Evolutionary conservation across 2,329 filamentous ascomycete species (phyloP).

Genomic region (Ilyonectria destructans): DNA sequence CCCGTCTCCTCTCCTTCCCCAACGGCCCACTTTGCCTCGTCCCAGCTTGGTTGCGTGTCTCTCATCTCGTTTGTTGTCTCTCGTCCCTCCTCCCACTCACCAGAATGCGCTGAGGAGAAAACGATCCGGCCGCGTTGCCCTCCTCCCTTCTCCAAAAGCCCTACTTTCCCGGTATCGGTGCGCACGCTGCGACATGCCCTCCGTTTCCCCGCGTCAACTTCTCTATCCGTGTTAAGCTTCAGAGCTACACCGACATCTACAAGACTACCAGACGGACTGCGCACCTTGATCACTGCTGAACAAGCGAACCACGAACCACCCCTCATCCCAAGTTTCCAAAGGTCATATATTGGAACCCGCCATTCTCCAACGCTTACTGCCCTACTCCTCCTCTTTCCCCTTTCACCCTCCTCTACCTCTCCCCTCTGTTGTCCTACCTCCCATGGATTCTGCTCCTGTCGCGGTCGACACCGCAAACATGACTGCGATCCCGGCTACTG

Average conservation of each 20-base stretch:
- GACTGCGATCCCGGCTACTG: conserved; percentile 32
- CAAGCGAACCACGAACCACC: conserved; percentile 19
- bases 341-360: conserved; percentile 17
- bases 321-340: conserved; percentile 25
- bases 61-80: conserved; percentile 10
- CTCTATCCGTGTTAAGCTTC: conserved; percentile 3
- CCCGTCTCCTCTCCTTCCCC: conserved; percentile 24
- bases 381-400: not conserved
- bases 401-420: not conserved
- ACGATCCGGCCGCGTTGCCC: conserved; percentile 11
- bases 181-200: conserved; percentile 19
- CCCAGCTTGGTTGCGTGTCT: conserved; percentile 9
- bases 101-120: conserved; percentile 29
- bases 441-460: conserved; percentile 53
- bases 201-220: conserved; percentile 32
- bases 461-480: conserved; percentile 47
- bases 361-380: conserved; percentile 1
- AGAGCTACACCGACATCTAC: not conserved
- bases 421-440: not conserved
- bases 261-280: not conserved
- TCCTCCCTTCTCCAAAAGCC: conserved; percentile 10
- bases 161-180: conserved; percentile 18
- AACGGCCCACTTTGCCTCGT: conserved; percentile 1
- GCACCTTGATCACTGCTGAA: not conserved
- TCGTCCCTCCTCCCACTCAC: conserved; percentile 12